A percentile compares a stretch with the other conserved stretches of the same genome.
Evolutionary conservation across 2,329 filamentous ascomycete species (phyloP).

Genomic region (Aspergillus novofumigatus): DNA sequence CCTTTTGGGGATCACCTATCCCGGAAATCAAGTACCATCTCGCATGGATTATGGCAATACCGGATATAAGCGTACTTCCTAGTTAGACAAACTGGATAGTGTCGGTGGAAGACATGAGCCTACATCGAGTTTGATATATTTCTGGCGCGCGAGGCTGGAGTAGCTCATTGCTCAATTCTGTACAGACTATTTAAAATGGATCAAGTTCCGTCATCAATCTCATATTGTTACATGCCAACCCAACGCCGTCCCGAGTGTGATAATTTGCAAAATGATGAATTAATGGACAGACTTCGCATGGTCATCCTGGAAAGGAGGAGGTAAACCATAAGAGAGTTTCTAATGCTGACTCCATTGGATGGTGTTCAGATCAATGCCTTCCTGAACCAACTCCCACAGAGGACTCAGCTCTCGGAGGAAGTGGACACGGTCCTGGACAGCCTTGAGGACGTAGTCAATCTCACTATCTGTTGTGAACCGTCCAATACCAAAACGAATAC

Average conservation of each 20-base stretch:
- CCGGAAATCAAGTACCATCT: too few relatives aligned
- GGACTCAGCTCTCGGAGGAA: constrained; percentile 94
- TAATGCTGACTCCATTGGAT: constrained; percentile 96
- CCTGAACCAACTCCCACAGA: constrained; percentile 95
- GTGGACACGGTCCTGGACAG: constrained; percentile 81
- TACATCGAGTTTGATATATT: not conserved
- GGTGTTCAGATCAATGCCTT: constrained; percentile 89
- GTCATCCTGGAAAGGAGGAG: constrained; percentile 5
- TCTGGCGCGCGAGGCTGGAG: not conserved
- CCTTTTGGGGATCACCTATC: too few relatives aligned
- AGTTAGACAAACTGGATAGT: not conserved
- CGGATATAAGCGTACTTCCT: not conserved
- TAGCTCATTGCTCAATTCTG: constrained; percentile 7
- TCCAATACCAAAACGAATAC: constrained; percentile 95
- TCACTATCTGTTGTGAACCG: constrained; percentile 93
- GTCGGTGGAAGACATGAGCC: not conserved
- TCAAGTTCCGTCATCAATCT: constrained; percentile 9
- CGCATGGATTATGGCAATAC: too few relatives aligned
- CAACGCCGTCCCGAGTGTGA: constrained; percentile 22
- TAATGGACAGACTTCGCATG: constrained; percentile 6
- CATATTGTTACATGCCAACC: constrained; percentile 19
- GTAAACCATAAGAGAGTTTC: constrained; percentile 6
- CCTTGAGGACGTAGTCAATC: constrained; percentile 96
- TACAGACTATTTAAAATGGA: constrained; percentile 13
- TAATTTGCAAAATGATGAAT: constrained; percentile 9